Evolutionary conservation across 73 alveolate species (phyloP).

Genomic region (Tetrahymena elliotti): DNA sequence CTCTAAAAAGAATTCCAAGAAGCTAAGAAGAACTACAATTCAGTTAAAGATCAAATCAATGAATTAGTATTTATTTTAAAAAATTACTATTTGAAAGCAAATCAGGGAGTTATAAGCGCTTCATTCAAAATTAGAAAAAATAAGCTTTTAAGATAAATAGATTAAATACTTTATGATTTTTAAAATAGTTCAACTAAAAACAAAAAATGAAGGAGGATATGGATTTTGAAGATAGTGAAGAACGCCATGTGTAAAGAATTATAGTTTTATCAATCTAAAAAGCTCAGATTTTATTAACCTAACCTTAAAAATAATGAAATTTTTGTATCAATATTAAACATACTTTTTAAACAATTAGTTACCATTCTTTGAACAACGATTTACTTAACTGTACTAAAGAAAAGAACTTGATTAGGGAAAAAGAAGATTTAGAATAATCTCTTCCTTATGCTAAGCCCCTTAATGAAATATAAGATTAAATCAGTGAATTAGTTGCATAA

Average conservation of each 20-base stretch:
- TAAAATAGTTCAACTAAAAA: neutral
- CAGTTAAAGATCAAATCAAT: neutral
- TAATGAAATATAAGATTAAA: neutral
- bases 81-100: neutral
- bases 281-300: neutral
- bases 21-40: neutral
- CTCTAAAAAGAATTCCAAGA: neutral
- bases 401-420: neutral
- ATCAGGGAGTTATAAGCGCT: neutral
- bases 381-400: neutral
- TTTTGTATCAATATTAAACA: neutral
- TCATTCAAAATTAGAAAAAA: too few species aligned
- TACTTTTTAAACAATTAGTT: neutral
- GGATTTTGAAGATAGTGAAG: neutral
- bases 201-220: neutral
- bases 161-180: too few species aligned
- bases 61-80: neutral
- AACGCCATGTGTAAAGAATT: neutral
- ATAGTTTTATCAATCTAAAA: neutral
- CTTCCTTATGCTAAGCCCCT: neutral
- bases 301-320: too few species aligned
- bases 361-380: neutral
- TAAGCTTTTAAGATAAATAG: too few species aligned
- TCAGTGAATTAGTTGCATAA: neutral
- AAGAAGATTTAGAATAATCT: neutral